Evolutionary conservation across 2,329 filamentous ascomycete species (phyloP).

Genomic region (Epichloe hybrida): DNA sequence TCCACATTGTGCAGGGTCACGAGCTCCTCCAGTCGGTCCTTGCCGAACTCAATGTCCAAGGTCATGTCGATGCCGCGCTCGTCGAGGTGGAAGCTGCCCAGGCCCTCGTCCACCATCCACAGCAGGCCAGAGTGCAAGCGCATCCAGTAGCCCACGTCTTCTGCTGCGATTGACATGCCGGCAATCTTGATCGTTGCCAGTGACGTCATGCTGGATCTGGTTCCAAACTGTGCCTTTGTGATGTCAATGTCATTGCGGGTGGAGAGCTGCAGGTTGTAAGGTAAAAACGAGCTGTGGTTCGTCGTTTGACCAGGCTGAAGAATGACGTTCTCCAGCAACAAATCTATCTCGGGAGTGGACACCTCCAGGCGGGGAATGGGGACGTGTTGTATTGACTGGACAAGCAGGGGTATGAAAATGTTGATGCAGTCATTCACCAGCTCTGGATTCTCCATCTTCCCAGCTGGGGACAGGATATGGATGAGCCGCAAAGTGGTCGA

Average conservation of each 20-base stretch:
- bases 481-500: slow-evolving; percentile 55
- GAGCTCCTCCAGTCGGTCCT: slow-evolving; percentile 66
- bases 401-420: slow-evolving; percentile 64
- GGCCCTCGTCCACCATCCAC: slow-evolving; percentile 66
- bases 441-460: slow-evolving; percentile 52
- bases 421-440: slow-evolving; percentile 64
- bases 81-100: slow-evolving; percentile 76
- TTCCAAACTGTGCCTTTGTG: slow-evolving; percentile 54
- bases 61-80: slow-evolving; percentile 77
- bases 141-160: slow-evolving; percentile 84
- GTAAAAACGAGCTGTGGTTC: slow-evolving; percentile 79
- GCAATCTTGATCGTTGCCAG: slow-evolving; percentile 66
- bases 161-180: slow-evolving; percentile 69
- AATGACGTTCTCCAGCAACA: slow-evolving; percentile 81
- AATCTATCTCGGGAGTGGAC: slow-evolving; percentile 67
- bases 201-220: slow-evolving; percentile 51
- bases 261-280: slow-evolving; percentile 67
- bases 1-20: slow-evolving; percentile 62
- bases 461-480: slow-evolving; percentile 52
- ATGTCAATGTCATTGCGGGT: slow-evolving; percentile 81
- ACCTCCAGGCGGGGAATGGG: slow-evolving; percentile 87
- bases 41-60: slow-evolving; percentile 71
- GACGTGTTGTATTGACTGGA: slow-evolving; percentile 70
- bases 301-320: slow-evolving; percentile 76
- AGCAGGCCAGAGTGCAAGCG: slow-evolving; percentile 65